Conservation (phyloP, 139 green algal species). For the Coelastrella sp. region DNA sequence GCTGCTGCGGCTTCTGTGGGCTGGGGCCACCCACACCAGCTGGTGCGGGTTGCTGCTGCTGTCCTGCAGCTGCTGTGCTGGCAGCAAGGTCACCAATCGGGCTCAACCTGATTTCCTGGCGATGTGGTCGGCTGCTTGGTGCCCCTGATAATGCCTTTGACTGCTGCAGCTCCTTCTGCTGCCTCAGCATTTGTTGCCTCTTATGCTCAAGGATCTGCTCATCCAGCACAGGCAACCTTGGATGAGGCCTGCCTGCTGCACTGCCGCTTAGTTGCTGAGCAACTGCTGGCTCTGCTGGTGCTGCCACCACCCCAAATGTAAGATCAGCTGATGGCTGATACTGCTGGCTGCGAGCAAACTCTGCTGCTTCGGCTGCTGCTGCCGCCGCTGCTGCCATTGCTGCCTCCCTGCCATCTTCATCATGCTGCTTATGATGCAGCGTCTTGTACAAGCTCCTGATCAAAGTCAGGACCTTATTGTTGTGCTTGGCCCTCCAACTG, state of each 20-base stretch:
- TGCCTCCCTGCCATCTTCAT: not conserved
- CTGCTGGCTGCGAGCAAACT: slow-evolving; percentile 19
- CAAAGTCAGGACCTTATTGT: slow-evolving; percentile 12
- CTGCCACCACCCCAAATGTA: not conserved
- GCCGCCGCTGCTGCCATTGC: slow-evolving; percentile 18
- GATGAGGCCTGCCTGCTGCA: not conserved
- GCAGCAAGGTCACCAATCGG: not conserved
- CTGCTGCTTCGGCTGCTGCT: slow-evolving; percentile 24
- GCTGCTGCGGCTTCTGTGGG: not conserved
- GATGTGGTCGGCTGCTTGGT: not conserved
- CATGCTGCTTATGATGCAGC: slow-evolving; percentile 10
- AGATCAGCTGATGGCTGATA: not conserved
- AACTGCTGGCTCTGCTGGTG: not conserved
- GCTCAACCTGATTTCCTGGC: not conserved
- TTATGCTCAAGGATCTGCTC: slow-evolving; percentile 29
- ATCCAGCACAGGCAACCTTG: slow-evolving; percentile 1
- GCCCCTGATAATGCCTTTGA: too few relatives aligned
- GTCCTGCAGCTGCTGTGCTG: not conserved
- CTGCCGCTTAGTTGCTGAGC: not conserved
- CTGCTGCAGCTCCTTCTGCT: slow-evolving; percentile 14
- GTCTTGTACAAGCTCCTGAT: not conserved
- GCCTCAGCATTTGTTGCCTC: not conserved
- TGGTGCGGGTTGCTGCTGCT: not conserved
- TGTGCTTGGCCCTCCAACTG: slow-evolving; percentile 17
- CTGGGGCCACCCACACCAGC: not conserved